Evolutionary conservation across 2,329 filamentous ascomycete species (phyloP).

Genomic region (Penicillium sp.): DNA sequence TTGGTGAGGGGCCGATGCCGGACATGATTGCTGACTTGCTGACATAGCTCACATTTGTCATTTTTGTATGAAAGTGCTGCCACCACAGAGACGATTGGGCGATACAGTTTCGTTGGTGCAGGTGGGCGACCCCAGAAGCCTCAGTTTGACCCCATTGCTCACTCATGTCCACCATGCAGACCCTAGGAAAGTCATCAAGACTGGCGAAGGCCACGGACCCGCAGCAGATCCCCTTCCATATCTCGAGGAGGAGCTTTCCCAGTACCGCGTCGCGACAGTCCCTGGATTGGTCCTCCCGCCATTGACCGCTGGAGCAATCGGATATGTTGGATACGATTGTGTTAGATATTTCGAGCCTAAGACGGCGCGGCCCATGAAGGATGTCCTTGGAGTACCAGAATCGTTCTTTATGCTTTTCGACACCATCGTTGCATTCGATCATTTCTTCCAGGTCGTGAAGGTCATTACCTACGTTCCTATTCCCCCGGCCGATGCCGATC

Average conservation of each 20-base stretch:
- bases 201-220: conserved; percentile 80
- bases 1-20: background rate
- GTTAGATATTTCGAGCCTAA: conserved; percentile 97
- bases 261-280: conserved; percentile 75
- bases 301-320: conserved; percentile 86
- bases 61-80: conserved; percentile 96
- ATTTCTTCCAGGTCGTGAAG: conserved; percentile 89
- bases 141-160: conserved; percentile 7
- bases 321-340: conserved; percentile 96
- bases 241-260: conserved; percentile 74
- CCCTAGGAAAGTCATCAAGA: conserved; percentile 73
- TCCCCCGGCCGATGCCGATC: conserved; percentile 53
- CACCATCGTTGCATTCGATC: conserved; percentile 88
- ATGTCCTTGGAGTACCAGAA: conserved; percentile 84
- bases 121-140: conserved; percentile 42
- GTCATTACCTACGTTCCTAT: conserved; percentile 87
- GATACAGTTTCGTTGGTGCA: conserved; percentile 93
- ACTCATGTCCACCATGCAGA: conserved; percentile 38
- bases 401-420: conserved; percentile 96
- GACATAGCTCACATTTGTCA: conserved; percentile 64
- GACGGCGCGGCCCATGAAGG: conserved; percentile 83
- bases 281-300: conserved; percentile 79
- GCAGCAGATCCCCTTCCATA: conserved; percentile 78
- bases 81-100: conserved; percentile 82
- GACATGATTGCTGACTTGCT: conserved; percentile 12